Base-by-base conservation (phyloP, 257 asterid species). In the Solanum ossicruentum region DNA sequence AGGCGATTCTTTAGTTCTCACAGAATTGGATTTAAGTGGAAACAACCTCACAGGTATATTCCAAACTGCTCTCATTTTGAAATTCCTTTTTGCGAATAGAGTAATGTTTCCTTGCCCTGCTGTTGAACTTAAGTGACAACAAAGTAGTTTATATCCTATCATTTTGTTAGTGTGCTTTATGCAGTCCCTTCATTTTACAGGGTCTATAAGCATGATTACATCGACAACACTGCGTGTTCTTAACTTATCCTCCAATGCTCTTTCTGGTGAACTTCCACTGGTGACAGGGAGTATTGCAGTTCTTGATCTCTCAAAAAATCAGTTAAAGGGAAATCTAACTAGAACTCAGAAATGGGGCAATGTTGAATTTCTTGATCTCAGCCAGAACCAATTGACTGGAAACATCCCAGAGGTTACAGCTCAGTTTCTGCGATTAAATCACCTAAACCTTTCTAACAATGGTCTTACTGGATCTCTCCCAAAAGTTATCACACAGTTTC, bases 211-310 rank as follows among this genome's bases (percentile, higher is more conserved):
- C 85, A 92, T 95, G 95, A 94, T 97, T 18, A 97, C 98, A 15
- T 92, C 99, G 23, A 96, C 98, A 17, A 91, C 97, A 11, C 85
- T 97, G 80, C 91, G 23, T 41, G 82, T 85, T 15, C 97, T 97
- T 67, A 95, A 97, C 81, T 95, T 97, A 80, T 97, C 99, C 83
- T 90, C 97, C 15, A 97, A 97, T 49, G 80, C 87, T 8, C 96
- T 97, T 55, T 93, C 96, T 6, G 99, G 99, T 61, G 98, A 97
- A 66, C 97, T 97, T 81, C 99, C 99, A 4, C 69, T 90, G 84
- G 78, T 95, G 87, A 93, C 94, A 0, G 99, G 99, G 81, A 94
- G 92, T 88, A 92, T 94, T 88, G 90, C 88, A 7, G 92, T 93
- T 6, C 61, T 97, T 61, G 99, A 97, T 72, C 88, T 97, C 85